Percentiles rank a stretch among this genome's conserved stretches.
phyloP scores from a whole-genome alignment of 2,329 filamentous ascomycete genomes.

The Corynespora cassiicola region DNA sequence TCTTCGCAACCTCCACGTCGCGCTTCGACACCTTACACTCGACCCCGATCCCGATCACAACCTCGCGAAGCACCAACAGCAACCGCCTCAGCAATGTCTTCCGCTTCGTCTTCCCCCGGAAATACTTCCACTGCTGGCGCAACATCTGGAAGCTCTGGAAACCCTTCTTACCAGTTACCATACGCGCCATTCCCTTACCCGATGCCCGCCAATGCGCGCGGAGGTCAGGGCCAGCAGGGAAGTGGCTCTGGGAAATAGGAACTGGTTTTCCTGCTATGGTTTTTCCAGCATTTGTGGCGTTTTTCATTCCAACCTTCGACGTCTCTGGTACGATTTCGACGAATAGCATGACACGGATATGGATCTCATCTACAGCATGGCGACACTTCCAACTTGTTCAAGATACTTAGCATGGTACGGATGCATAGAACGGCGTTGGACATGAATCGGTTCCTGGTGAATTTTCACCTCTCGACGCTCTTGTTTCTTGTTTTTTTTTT shows the following conservation, averaged over 20 bases:
- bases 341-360: conserved; percentile 7
- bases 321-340: conserved; percentile 4
- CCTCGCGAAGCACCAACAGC: conserved; percentile 11
- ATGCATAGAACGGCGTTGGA: conserved; percentile 14
- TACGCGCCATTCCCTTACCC: conserved; percentile 47
- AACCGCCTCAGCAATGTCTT: conserved; percentile 35
- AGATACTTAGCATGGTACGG: conserved; percentile 9
- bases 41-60: conserved; percentile 21
- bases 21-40: conserved; percentile 21
- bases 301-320: conserved; percentile 3
- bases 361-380: too few relatives aligned
- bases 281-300: conserved; percentile 14
- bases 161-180: conserved; percentile 38
- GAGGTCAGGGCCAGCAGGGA: conserved; percentile 25
- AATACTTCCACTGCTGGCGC: conserved; percentile 39
- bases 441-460: conserved; percentile 5
- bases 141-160: conserved; percentile 30
- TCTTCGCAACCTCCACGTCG: conserved; percentile 19
- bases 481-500: conserved; percentile 3
- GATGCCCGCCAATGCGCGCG: conserved; percentile 36
- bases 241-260: conserved; percentile 24
- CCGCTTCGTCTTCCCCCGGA: conserved; percentile 36
- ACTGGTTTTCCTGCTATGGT: too few relatives aligned
- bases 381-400: conserved; percentile 6
- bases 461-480: too few relatives aligned